Evolutionary conservation across 768 basidiomycete species (phyloP), one percentile per base, ranked within the genome.

Genomic region (Tulasnella sp.): DNA sequence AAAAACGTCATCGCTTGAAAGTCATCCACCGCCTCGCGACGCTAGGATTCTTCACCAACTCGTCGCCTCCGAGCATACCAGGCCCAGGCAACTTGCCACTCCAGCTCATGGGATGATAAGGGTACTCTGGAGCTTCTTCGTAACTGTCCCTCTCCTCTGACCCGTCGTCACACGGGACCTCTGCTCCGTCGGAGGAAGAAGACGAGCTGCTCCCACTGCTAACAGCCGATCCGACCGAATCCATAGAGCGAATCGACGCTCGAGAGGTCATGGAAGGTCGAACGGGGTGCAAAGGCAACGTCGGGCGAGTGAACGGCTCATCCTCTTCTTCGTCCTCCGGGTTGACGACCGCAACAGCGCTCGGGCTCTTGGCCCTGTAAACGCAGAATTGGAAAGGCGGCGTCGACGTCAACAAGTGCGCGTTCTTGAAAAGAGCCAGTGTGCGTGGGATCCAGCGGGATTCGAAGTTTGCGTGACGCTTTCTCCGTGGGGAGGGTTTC

Each of bases 331-430:
- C 52, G 36, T 74, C 73, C 25, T 40, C 40, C 36, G 40, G 40
- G 29, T 38, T 40, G n/a, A 19, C 71, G 29, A 45, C 39, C 36
- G 45, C 45, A n/a, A 19, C 54, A 14, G 22, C 34, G 17, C 19
- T 5, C 29, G 29, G 19, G n/a, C 25, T 11, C 64, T 40, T 45
- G 34, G 38, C 52, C n/a, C 19, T 64, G 67, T 68, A 76, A 11
- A 70, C 40, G 67, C 75, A 76, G 67, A 76, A 76, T n/a, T 76
- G 75, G 75, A 76, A 76, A 9, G 75, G 75, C 6, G 75, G 75
- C 17, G 75, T 76, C 67, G 75, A 76, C 6, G 64, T 76, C 64
- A 76, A 52, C 36, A 76, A 36, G 42, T 42, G 64, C 37, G 75
- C 75, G 69, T 76, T 76, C 69, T 76, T 76, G 75, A 76, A 76